These are phyloP conservation scores for Oryza glumipatula DNA, from an alignment of 176 grass and related monocot species.

Conservation along the genomic window DNA sequence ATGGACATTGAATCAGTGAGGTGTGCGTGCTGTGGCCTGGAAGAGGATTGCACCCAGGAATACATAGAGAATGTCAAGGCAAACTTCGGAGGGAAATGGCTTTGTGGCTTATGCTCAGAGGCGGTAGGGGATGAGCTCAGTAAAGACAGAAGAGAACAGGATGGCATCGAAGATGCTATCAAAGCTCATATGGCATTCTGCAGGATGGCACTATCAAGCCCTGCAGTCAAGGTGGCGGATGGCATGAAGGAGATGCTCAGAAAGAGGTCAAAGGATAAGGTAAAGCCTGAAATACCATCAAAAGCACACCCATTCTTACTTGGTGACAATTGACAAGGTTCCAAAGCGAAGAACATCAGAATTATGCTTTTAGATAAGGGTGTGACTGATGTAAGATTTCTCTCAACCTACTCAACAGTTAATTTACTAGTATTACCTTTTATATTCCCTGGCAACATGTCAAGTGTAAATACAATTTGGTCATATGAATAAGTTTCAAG, in stretches of 20 bases:
- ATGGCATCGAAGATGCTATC: constrained; percentile 53
- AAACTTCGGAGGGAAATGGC: constrained; percentile 69
- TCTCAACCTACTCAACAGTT: constrained; percentile 24
- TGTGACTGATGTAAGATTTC: constrained; percentile 15
- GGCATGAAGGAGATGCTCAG: constrained; percentile 75
- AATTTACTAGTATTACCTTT: background rate
- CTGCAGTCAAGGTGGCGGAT: constrained; percentile 55
- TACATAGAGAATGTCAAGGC: constrained; percentile 58
- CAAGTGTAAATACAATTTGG: constrained; percentile 51
- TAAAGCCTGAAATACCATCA: constrained; percentile 20
- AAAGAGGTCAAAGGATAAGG: constrained; percentile 46
- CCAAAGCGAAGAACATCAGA: background rate
- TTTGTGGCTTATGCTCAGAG: constrained; percentile 70
- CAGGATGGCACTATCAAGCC: constrained; percentile 54
- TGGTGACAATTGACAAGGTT: constrained; percentile 46
- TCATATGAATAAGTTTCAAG: constrained; percentile 23
- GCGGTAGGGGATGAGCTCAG: constrained; percentile 51
- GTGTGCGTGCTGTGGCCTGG: constrained; percentile 59
- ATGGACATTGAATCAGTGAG: constrained; percentile 57
- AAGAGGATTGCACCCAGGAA: constrained; percentile 67
- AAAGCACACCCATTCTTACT: constrained; percentile 25
- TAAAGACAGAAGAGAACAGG: constrained; percentile 25
- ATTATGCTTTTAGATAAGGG: constrained; percentile 19
- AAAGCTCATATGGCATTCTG: constrained; percentile 63
- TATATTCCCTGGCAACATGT: constrained; percentile 25